These are phyloP conservation scores for Sclerotinia subarctica DNA, from an alignment of 2,329 filamentous ascomycete genomes.

Conservation along the genomic window DNA sequence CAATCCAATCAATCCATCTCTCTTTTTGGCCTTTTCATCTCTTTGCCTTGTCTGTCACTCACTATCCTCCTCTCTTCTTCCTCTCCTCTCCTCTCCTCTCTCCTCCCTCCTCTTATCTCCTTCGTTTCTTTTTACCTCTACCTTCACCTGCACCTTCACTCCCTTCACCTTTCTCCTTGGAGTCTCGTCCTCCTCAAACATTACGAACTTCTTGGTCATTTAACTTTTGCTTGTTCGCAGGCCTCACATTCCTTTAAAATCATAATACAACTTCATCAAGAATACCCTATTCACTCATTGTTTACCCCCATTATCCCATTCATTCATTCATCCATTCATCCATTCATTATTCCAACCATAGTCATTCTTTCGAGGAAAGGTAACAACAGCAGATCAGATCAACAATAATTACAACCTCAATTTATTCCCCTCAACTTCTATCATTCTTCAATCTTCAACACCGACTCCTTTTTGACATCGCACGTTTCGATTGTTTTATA, in stretches of 20 bases:
- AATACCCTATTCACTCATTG: conserved; percentile 41
- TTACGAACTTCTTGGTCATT: conserved; percentile 19
- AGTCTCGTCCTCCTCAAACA: conserved; percentile 35
- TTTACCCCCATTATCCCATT: conserved; percentile 20
- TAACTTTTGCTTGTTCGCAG: conserved; percentile 50
- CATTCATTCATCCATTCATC: conserved; percentile 34
- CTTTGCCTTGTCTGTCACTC: background rate
- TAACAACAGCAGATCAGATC: background rate
- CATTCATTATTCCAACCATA: conserved; percentile 31
- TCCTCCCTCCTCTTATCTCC: conserved; percentile 13
- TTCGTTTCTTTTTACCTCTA: conserved; percentile 20
- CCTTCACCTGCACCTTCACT: conserved; percentile 32
- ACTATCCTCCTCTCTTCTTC: background rate
- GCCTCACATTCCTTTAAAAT: conserved; percentile 53
- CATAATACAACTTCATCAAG: background rate
- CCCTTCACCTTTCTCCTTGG: conserved; percentile 34
- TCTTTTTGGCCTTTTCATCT: background rate
- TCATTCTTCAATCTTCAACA: background rate
- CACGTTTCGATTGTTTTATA: background rate
- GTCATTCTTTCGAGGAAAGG: conserved; percentile 38
- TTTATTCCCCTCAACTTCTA: background rate
- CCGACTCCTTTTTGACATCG: background rate
- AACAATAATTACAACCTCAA: background rate
- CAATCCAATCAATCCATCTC: background rate
- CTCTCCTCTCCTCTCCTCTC: background rate